Percentiles rank a stretch among this genome's conserved stretches.
These are phyloP conservation scores for Clonostachys rosea DNA, from an alignment of 2,329 filamentous ascomycete genomes.

Conservation along the genomic window DNA sequence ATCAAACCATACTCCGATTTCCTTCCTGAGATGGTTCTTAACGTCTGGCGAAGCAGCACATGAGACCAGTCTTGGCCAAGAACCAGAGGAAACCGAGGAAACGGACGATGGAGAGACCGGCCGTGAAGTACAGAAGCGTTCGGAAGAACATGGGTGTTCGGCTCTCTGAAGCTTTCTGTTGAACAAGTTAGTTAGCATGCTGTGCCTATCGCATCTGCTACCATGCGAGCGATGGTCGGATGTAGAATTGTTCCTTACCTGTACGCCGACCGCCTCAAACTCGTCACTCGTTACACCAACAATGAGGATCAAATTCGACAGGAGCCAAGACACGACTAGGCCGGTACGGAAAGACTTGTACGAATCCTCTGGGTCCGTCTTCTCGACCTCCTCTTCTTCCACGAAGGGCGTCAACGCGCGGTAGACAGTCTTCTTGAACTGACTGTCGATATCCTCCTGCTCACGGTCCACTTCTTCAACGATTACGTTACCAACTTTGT, in stretches of 20 bases:
- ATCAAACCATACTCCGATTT: too few species aligned
- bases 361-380: conserved; percentile 83
- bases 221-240: too few species aligned
- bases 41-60: conserved; percentile 83
- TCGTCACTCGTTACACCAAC: conserved; percentile 80
- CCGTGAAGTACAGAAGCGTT: conserved; percentile 78
- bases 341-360: conserved; percentile 97
- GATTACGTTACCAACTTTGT: conserved; percentile 74
- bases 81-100: conserved; percentile 88
- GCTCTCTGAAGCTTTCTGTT: conserved; percentile 54
- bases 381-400: conserved; percentile 64
- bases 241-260: conserved; percentile 52
- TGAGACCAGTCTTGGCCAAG: conserved; percentile 80
- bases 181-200: conserved; percentile 3
- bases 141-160: conserved; percentile 83
- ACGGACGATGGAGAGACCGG: conserved; percentile 70
- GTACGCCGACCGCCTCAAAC: conserved; percentile 74
- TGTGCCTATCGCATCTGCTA: too few species aligned
- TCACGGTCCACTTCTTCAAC: conserved; percentile 91
- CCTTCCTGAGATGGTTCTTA: conserved; percentile 25
- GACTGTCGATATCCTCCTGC: conserved; percentile 89
- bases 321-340: conserved; percentile 83
- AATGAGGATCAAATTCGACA: conserved; percentile 77
- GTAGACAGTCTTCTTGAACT: conserved; percentile 89
- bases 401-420: conserved; percentile 77